Evolutionary conservation across 495 filamentous ascomycete genomes (phyloP), one percentile per base, ranked within the genome.

Genomic region (Cercophora scortea): DNA sequence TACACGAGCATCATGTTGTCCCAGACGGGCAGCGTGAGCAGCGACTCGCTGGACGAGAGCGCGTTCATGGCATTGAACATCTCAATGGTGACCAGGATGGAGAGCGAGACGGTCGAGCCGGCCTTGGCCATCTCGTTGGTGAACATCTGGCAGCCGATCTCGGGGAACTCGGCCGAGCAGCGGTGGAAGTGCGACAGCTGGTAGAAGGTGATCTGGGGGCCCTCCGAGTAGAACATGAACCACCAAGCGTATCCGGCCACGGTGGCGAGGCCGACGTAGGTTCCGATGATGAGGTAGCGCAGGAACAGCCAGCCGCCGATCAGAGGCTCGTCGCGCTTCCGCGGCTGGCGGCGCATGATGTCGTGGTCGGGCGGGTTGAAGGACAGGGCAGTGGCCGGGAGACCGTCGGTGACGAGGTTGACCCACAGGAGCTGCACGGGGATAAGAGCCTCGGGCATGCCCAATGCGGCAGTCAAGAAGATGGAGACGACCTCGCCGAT

Each of bases 1-100:
- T 95, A 96, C 51, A 99, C 85, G 8, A 99, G 79, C 78, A 93
- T 90, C 83, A 95, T 90, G 72, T 99, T 99, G 62, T 93, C 80
- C 91, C 89, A 94, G 25, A 99, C 73, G 15, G 90, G 90, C 55
- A 97, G 83, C 10, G 93, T 96, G 33, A 99, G 71, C 3, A 99
- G 84, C 6, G 89, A 95, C 69, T 97, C 94, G 70, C 88, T 92
- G 8, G 89, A 94, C 13, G 90, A 96, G 13, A 99, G 80, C 1
- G 93, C 93, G 66, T 99, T 99, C 89, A 99, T 95, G 52, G 94
- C 94, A 71, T 99, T 99, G 59, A 99, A 76, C 94, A 99, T 99
- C 77, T 99, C 94, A 64, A 99, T 97, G 55, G 96, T 90, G 32
- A 99, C 94, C 25, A 99, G 79, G 64, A 86, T 87, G 36, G 72